These are phyloP conservation scores for Geranium incanum DNA, from an alignment of 441 rosid species.

Conservation along the genomic window DNA sequence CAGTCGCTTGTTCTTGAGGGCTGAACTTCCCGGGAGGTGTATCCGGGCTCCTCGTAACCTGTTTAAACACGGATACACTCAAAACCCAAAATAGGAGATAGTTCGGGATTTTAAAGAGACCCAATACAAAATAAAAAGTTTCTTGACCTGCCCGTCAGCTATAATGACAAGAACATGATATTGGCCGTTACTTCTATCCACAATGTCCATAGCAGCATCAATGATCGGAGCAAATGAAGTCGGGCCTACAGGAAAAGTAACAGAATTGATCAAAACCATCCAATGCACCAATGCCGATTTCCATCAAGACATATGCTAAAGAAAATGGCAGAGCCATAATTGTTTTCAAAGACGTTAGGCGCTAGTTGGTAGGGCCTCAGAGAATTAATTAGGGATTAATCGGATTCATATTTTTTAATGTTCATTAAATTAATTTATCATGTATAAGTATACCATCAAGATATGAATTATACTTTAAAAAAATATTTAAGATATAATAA, in stretches of 20 bases:
- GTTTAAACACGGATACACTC: conserved; percentile 5
- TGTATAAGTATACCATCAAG: too few relatives aligned
- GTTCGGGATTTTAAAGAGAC: background rate
- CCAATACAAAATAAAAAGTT: conserved; percentile 8
- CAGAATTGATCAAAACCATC: conserved; percentile 6
- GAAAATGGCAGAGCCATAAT: too few relatives aligned
- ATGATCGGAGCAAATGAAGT: conserved; percentile 87
- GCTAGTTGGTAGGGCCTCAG: too few relatives aligned
- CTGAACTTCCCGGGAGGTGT: conserved; percentile 50
- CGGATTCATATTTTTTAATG: too few relatives aligned
- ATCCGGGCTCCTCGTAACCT: conserved; percentile 70
- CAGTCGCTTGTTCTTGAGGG: conserved; percentile 78
- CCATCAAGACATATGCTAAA: too few relatives aligned
- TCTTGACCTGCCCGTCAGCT: conserved; percentile 81
- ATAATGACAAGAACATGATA: conserved; percentile 88
- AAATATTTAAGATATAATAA: too few relatives aligned
- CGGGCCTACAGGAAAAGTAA: conserved; percentile 45
- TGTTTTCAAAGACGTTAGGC: too few relatives aligned
- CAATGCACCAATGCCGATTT: background rate
- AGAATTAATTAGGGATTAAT: too few relatives aligned
- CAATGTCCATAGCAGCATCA: conserved; percentile 78
- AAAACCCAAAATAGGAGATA: background rate
- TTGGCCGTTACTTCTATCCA: conserved; percentile 58
- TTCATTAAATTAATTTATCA: too few relatives aligned
- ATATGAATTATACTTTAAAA: too few relatives aligned